Evolutionary conservation across 768 basidiomycete genomes (phyloP).

Genomic region (Pseudohyphozyma bogoriensis): DNA sequence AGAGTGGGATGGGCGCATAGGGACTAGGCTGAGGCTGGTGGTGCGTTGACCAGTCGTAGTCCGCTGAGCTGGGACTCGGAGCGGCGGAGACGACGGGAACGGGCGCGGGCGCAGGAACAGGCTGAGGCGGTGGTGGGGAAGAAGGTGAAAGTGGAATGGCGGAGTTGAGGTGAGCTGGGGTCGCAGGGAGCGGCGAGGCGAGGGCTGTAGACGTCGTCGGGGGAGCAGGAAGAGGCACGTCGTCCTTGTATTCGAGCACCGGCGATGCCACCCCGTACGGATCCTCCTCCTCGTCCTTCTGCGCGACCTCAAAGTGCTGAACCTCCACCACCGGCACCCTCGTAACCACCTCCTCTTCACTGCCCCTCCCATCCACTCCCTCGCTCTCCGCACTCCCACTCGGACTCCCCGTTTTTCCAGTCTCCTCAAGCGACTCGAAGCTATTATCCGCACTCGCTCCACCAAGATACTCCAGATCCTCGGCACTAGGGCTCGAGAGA

Average conservation of each 20-base stretch:
- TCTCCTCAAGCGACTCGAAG: not conserved
- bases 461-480: not conserved
- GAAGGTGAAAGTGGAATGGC: not conserved
- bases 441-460: too few relatives aligned
- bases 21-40: conserved; percentile 32
- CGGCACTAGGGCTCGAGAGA: not conserved
- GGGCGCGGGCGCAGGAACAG: not conserved
- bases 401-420: too few relatives aligned
- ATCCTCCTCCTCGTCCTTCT: conserved; percentile 12
- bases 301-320: not conserved
- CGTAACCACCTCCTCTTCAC: too few relatives aligned
- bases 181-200: too few relatives aligned
- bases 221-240: not conserved
- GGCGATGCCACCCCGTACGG: not conserved
- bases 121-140: not conserved
- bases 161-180: not conserved
- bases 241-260: not conserved
- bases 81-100: conserved; percentile 16
- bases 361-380: too few relatives aligned
- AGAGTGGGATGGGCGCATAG: conserved; percentile 31
- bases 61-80: conserved; percentile 18
- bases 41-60: conserved; percentile 36
- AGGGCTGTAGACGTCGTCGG: not conserved
- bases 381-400: too few relatives aligned
- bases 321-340: too few relatives aligned